Conservation (phyloP, 192 early-diverging fungal species). For the Umbelopsis sp. region DNA sequence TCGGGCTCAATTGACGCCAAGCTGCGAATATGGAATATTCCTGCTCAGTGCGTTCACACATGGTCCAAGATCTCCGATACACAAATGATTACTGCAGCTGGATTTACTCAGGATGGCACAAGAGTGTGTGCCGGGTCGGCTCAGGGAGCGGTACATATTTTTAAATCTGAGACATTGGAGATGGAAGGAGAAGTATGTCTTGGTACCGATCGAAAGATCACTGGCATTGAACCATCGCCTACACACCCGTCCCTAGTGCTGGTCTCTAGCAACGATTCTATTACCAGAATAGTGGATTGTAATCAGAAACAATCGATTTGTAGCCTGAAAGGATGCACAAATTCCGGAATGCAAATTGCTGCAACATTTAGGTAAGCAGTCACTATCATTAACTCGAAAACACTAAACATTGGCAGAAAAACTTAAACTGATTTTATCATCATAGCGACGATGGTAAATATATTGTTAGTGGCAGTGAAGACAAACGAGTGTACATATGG, state of each 20-base stretch:
- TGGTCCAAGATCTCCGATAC: conserved; percentile 74
- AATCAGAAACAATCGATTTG: conserved; percentile 68
- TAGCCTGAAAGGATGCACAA: conserved; percentile 79
- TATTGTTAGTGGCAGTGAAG: conserved; percentile 81
- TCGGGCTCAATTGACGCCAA: conserved; percentile 77
- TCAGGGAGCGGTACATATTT: conserved; percentile 78
- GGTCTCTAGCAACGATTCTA: conserved; percentile 79
- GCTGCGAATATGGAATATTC: conserved; percentile 79
- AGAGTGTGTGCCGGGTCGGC: conserved; percentile 72
- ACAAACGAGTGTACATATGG: conserved; percentile 75
- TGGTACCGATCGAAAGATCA: conserved; percentile 71
- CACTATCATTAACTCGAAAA: background rate
- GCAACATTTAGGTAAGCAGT: conserved; percentile 61
- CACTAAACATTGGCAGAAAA: background rate
- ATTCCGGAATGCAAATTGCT: conserved; percentile 63
- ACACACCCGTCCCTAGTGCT: conserved; percentile 55
- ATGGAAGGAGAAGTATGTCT: conserved; percentile 66
- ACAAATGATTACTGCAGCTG: conserved; percentile 77
- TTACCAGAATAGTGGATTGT: conserved; percentile 74
- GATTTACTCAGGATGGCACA: conserved; percentile 69
- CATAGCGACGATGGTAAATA: conserved; percentile 69
- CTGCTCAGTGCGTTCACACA: conserved; percentile 65
- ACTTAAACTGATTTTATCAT: background rate
- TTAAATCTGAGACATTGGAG: conserved; percentile 69
- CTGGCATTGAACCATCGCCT: conserved; percentile 70